These are phyloP conservation scores for Coniochaeta sp. DNA, from an alignment of 2,329 filamentous ascomycete genomes.

Conservation along the genomic window DNA sequence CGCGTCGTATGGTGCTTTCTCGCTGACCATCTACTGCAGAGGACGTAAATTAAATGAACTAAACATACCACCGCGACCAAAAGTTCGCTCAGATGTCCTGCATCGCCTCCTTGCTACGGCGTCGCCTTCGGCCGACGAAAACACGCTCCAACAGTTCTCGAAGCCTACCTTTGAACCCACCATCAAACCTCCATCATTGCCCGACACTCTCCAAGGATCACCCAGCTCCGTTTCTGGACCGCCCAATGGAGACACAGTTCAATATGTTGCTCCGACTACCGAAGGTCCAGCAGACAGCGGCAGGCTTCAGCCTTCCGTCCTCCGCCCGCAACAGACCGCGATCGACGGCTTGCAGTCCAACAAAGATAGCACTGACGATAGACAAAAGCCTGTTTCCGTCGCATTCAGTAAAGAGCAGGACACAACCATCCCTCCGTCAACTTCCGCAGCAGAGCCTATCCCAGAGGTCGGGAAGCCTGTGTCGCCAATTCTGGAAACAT, in stretches of 20 bases:
- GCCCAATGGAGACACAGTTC: background rate
- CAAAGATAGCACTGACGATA: background rate
- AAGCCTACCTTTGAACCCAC: background rate
- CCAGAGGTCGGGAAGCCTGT: background rate
- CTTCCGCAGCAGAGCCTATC: background rate
- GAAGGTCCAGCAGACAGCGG: background rate
- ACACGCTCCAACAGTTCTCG: background rate
- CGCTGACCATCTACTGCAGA: slow-evolving; percentile 24
- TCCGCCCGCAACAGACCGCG: background rate
- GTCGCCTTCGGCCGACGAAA: slow-evolving; percentile 9
- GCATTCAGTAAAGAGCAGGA: background rate
- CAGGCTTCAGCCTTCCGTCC: background rate
- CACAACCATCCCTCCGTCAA: background rate
- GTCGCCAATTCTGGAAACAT: background rate
- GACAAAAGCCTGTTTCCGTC: background rate
- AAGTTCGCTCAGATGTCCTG: slow-evolving; percentile 33
- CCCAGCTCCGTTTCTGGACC: background rate
- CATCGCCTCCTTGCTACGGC: slow-evolving; percentile 28
- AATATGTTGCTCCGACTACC: background rate
- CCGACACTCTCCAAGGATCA: slow-evolving; percentile 4
- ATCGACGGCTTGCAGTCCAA: background rate
- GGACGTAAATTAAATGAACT: slow-evolving; percentile 42
- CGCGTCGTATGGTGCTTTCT: slow-evolving; percentile 8
- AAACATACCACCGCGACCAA: slow-evolving; percentile 42
- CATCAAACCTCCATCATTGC: slow-evolving; percentile 9